Base-by-base conservation (phyloP, 73 alveolate genomes). In the Symbiodinium pilosum region DNA sequence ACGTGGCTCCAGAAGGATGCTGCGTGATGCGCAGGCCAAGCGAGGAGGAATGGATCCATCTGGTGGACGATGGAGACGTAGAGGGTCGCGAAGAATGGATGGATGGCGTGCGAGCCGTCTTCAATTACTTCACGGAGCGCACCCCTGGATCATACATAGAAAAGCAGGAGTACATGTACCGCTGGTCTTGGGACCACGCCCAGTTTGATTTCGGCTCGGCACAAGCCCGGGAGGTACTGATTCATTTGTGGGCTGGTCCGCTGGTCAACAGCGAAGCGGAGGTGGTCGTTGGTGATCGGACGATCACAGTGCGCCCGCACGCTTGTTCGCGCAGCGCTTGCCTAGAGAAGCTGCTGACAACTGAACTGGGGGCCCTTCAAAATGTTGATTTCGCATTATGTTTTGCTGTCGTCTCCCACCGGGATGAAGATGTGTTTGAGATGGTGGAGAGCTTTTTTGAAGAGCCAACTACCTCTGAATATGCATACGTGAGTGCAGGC, bases 171-270 rank as follows among this genome's bases (percentile, higher is more conserved):
- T 83, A 83, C 64, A 86, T 42, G 83, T 86, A 83, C 38, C 92
- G 93, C 93, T 47, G 93, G 94, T 43, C 43, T 42, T 87, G 94
- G 94, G 94, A 87, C 84, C 43, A 87, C 41, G 75, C 94, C 52
- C 94, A 51, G 52, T 54, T 54, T 30, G 94, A 87, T 84, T 87
- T 87, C 38, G 94, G 94, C 83, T 85, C 73, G 30, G 77, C 93
- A 32, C 93, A 85, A 26, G 93, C 93, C 75, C 73, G 93, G 20
- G 77, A 43, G 44, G 77, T 85, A 30, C 43, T 44, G 41, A 54
- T 87, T 59, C 94, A 87, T 43, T 56, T 87, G 21, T 87, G 94
- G 94, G 94, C 94, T 21, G 94, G 94, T 32, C 94, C 94, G 43
- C 59, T 87, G 94, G 94, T 54, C 42, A 52, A 51, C 84, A 43